Percentiles rank a stretch among this genome's conserved stretches.
These are phyloP conservation scores for Cryomyces antarcticus DNA, from an alignment of 495 filamentous ascomycete genomes.

Conservation along the genomic window DNA sequence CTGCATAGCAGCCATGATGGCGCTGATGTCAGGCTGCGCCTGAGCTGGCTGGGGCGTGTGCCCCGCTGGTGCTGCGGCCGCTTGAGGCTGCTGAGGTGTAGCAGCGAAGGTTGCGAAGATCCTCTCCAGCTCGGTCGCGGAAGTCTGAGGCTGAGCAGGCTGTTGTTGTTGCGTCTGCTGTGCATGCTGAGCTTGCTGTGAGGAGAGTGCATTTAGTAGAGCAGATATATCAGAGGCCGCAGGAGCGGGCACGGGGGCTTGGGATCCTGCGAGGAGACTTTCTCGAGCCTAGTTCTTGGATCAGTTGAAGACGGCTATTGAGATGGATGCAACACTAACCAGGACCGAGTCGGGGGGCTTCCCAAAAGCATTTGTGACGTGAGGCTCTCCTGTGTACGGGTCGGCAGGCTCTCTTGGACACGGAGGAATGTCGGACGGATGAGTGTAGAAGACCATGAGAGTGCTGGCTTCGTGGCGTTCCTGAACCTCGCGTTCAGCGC, in stretches of 20 bases:
- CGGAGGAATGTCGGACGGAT: constrained; percentile 50
- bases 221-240: constrained; percentile 1
- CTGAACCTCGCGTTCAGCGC: constrained; percentile 45
- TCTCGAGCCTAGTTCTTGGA: constrained; percentile 1
- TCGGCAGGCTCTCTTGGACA: constrained; percentile 53
- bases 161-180: constrained; percentile 15
- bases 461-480: constrained; percentile 55
- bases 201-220: constrained; percentile 1
- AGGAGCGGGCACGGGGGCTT: neutral
- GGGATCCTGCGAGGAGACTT: neutral
- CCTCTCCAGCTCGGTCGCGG: constrained; percentile 22
- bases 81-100: neutral
- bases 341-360: constrained; percentile 19
- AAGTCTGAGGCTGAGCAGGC: constrained; percentile 7
- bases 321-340: neutral
- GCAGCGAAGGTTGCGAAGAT: constrained; percentile 21
- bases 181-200: constrained; percentile 12
- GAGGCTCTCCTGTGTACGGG: constrained; percentile 14
- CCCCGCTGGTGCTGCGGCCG: neutral
- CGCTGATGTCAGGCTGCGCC: neutral
- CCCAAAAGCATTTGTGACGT: constrained; percentile 26
- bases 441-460: constrained; percentile 66
- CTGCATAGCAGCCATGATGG: neutral
- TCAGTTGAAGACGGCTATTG: neutral
- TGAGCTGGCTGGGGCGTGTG: neutral